phyloP scores from a whole-genome alignment of 257 asterid species.

The Plantago major region DNA sequence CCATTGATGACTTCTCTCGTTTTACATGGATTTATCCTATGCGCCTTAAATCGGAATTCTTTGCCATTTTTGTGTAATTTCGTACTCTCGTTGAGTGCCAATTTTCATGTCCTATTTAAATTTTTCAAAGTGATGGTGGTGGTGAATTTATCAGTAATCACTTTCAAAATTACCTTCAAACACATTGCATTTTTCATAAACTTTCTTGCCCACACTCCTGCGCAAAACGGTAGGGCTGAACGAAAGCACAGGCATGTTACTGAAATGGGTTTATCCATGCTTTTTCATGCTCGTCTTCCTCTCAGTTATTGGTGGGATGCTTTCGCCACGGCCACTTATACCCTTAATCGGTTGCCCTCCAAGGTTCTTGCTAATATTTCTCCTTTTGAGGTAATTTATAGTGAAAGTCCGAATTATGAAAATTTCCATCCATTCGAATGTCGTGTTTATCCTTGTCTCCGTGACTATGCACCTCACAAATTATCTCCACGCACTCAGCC shows the following conservation, averaged over 20 bases:
- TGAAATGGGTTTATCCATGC: not conserved
- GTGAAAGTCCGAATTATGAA: not conserved
- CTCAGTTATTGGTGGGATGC: slow-evolving; percentile 8
- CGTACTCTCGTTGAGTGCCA: not conserved
- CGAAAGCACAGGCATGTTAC: slow-evolving; percentile 12
- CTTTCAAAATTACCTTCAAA: too few species aligned
- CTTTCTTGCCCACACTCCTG: too few species aligned
- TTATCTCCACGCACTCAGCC: not conserved
- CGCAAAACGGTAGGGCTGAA: too few species aligned
- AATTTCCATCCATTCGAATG: slow-evolving; percentile 14
- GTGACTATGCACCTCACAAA: slow-evolving; percentile 11
- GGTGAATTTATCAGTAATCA: too few species aligned
- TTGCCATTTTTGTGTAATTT: not conserved
- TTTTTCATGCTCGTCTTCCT: slow-evolving; percentile 10
- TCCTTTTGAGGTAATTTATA: slow-evolving; percentile 9
- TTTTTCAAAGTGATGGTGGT: slow-evolving; percentile 19
- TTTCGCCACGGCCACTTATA: not conserved
- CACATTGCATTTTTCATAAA: too few species aligned
- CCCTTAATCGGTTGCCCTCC: slow-evolving; percentile 1
- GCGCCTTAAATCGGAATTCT: slow-evolving; percentile 5
- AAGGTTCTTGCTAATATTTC: not conserved
- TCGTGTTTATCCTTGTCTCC: slow-evolving; percentile 10
- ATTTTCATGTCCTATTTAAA: not conserved
- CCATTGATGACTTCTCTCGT: slow-evolving; percentile 12
- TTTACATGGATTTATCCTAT: slow-evolving; percentile 15